phyloP scores from a whole-genome alignment of 306 rosid genomes.

The Vigna reflexopilosa region DNA sequence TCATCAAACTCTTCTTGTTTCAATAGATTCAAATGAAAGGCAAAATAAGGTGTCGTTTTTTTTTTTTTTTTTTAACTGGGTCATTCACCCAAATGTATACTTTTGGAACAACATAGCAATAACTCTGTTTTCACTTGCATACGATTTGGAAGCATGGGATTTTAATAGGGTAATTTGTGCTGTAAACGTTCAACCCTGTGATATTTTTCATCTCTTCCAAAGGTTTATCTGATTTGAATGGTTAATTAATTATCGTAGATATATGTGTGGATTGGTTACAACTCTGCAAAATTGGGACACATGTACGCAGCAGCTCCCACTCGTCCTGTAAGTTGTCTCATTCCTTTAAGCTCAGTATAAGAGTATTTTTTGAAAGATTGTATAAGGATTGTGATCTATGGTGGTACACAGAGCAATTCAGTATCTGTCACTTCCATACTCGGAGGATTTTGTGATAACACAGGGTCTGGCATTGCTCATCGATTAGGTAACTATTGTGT shows the following conservation, averaged over 20 bases:
- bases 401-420: conserved; percentile 55
- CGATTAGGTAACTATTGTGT: conserved; percentile 62
- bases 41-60: not conserved
- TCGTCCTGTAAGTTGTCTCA: conserved; percentile 64
- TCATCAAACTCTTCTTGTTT: not conserved
- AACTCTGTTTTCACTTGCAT: not conserved
- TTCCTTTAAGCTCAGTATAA: conserved; percentile 18
- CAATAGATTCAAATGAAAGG: not conserved
- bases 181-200: conserved; percentile 3
- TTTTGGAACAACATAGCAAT: not conserved
- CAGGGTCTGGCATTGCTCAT: conserved; percentile 87
- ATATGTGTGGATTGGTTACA: conserved; percentile 89
- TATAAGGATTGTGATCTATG: conserved; percentile 12
- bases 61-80: not conserved
- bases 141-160: not conserved
- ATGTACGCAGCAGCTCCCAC: conserved; percentile 88
- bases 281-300: conserved; percentile 76
- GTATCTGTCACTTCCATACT: conserved; percentile 79
- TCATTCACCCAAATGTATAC: not conserved
- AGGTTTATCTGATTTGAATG: conserved; percentile 28
- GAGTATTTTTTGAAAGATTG: not conserved
- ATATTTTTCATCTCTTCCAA: not conserved
- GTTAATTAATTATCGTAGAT: conserved; percentile 56
- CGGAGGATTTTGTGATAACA: conserved; percentile 88
- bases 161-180: not conserved